Percentiles rank a stretch among this genome's conserved stretches.
Evolutionary conservation across 305 asterid species (phyloP).

Genomic region (Solanum hybrid): DNA sequence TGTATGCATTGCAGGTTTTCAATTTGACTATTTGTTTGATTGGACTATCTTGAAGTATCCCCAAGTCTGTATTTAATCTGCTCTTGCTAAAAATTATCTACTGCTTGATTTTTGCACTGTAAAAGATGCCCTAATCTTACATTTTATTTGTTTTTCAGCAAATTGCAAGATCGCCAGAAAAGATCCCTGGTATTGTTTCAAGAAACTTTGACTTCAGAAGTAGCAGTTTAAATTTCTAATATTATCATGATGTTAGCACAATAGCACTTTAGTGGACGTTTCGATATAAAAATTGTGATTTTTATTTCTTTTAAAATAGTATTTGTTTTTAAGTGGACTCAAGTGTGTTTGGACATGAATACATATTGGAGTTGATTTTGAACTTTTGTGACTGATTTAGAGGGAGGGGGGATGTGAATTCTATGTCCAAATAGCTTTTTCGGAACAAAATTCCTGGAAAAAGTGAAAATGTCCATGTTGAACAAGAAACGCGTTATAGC

Average conservation of each 20-base stretch:
- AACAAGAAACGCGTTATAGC: neutral
- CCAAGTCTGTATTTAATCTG: conserved; percentile 19
- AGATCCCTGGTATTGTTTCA: conserved; percentile 42
- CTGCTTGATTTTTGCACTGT: neutral
- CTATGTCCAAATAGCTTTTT: neutral
- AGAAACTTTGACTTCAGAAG: neutral
- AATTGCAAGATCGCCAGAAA: conserved; percentile 44
- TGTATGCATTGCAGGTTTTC: conserved; percentile 48
- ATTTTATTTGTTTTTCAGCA: conserved; percentile 19
- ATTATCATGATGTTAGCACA: neutral
- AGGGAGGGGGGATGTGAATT: neutral
- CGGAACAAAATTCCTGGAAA: neutral
- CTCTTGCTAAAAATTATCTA: neutral
- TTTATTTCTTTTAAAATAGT: neutral
- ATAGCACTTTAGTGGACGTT: neutral
- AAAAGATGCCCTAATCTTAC: neutral
- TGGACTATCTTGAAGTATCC: conserved; percentile 33
- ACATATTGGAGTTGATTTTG: neutral
- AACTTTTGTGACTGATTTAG: neutral
- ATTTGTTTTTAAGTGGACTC: neutral
- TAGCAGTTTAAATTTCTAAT: neutral
- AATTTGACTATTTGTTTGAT: conserved; percentile 83
- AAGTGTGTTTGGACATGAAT: neutral
- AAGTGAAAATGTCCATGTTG: neutral
- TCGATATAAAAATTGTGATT: neutral